Evolutionary conservation across 805 yeast genomes (phyloP), one percentile per base, ranked within the genome.

Genomic region (Ogataea glucozyma): DNA sequence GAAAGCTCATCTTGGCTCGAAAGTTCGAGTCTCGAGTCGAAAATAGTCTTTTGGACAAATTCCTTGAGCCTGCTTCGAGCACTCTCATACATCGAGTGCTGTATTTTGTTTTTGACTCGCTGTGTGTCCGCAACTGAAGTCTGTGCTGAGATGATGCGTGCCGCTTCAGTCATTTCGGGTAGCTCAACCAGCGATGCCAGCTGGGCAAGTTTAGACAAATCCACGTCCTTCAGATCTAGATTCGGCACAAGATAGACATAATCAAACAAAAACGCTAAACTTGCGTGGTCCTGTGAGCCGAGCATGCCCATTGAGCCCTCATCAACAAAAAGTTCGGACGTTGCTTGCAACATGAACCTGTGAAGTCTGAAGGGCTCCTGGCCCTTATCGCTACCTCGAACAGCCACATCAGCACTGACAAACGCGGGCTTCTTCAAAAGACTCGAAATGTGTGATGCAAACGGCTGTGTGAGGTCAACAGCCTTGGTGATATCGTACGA

Each of bases 401-500:
- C 54, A 14, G 55, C 48, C 4, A 68, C 47, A 44, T 73, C 78
- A 8, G 61, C 58, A 1, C 64, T 56, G 7, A 52, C 46, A n/a
- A 62, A 55, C 30, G 47, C 59, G 16, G 60, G 57, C 24, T 50
- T 49, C 2, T 24, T 27, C 23, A 67, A 35, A 16, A 82, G 60
- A 3, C 79, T 69, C 2, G 89, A 70, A 16, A 86, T 63, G 60
- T 83, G 88, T 2, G 82, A 71, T 1, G 87, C 85, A 67, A 84
- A 86, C 1, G 93, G 91, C 56, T 83, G 85, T 11, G 72, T 69
- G 11, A 71, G 61, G 58, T 85, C 89, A 12, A 81, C 82, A 0
- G 81, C 78, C 53, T 82, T 85, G 5, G 86, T 76, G 32, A 85
- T 75, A 57, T 84, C 89, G 56, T 71, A 81, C 30, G 76, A 69